phyloP scores from a whole-genome alignment of 2,329 filamentous ascomycete genomes.

The Pseudopyricularia cyperi region DNA sequence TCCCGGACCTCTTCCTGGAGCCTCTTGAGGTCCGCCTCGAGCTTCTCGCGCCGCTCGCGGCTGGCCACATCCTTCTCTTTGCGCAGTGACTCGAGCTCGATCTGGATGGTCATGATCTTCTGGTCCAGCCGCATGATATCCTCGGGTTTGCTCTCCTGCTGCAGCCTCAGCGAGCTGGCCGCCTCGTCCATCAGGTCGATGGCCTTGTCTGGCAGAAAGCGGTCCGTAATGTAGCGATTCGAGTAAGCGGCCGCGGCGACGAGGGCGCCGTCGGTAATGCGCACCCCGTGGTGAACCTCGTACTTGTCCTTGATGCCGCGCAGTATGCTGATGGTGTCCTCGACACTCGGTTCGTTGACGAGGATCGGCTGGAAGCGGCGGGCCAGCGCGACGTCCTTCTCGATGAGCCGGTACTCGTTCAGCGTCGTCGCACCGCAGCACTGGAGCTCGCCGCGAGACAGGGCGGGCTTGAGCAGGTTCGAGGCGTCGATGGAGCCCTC shows the following conservation, averaged over 20 bases:
- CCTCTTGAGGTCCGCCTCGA: slow-evolving; percentile 62
- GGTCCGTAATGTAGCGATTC: slow-evolving; percentile 92
- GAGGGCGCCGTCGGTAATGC: slow-evolving; percentile 83
- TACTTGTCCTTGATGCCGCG: slow-evolving; percentile 96
- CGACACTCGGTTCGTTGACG: slow-evolving; percentile 82
- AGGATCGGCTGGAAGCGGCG: slow-evolving; percentile 87
- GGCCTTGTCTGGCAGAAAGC: slow-evolving; percentile 91
- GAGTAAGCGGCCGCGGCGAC: slow-evolving; percentile 87
- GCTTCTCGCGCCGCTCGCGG: slow-evolving; percentile 73
- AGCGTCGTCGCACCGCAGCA: slow-evolving; percentile 92
- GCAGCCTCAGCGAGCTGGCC: slow-evolving; percentile 74
- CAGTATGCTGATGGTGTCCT: slow-evolving; percentile 89
- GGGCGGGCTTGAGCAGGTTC: slow-evolving; percentile 82
- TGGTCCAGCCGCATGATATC: slow-evolving; percentile 86
- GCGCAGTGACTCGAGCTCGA: slow-evolving; percentile 84
- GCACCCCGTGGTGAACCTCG: slow-evolving; percentile 90
- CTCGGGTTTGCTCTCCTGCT: slow-evolving; percentile 95
- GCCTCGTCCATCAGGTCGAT: slow-evolving; percentile 96
- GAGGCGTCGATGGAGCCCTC: slow-evolving; percentile 95
- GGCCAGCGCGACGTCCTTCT: slow-evolving; percentile 90
- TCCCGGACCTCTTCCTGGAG: slow-evolving; percentile 65
- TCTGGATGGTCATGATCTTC: slow-evolving; percentile 94
- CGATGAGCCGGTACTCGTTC: slow-evolving; percentile 83
- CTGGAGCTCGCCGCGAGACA: slow-evolving; percentile 87
- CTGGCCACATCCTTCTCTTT: slow-evolving; percentile 90